Evolutionary conservation across 192 early-diverging fungal species (phyloP), one percentile per base, ranked within the genome.

Genomic region (Coemansia furcata): DNA sequence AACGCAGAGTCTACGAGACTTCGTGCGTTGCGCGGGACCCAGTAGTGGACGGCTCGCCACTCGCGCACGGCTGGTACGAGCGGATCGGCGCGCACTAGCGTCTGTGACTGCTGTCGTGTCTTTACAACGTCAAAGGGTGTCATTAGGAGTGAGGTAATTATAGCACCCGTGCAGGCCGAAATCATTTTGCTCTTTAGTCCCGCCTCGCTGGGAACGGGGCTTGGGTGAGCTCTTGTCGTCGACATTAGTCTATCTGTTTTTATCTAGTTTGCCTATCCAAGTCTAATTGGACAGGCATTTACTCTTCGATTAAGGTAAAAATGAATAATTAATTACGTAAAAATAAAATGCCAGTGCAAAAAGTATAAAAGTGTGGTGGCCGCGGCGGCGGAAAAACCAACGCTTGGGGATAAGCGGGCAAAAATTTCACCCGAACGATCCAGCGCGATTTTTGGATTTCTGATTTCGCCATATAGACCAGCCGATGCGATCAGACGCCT

Each of bases 111-210:
- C 63, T 73, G 73, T n/a, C 69, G 61, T 33, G 68, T 71, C 46
- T 65, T 67, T 15, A 75, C 65, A 26, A 73, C 40, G 68, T 84
- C 63, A 39, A 82, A 73, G 54, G 71, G 66, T 14, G 76, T 81
- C 78, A 81, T 76, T 32, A 81, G 76, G 6, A 94, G 71, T 14
- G 93, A 93, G 6, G 95, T 95, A 30, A 94, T 49, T 0, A 96
- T 73, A 3, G 94, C 92, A 3, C 95, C 95, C 3, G 79, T 68
- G 66, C 91, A 91, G 5, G 95, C 95, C 11, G 95, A 94, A 21
- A 92, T 35, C 66, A 92, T 91, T 52, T 86, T 90, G 60, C 67
- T 72, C 64, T 68, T 69, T 14, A 80, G 62, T 33, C 65, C 72
- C 23, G 77, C 64, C 55, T 63, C 71, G 42, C 19, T 3, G 36